A percentile compares a stretch with the other conserved stretches of the same genome.
phyloP scores from a whole-genome alignment of 257 asterid species.

The Fraxinus excelsior region DNA sequence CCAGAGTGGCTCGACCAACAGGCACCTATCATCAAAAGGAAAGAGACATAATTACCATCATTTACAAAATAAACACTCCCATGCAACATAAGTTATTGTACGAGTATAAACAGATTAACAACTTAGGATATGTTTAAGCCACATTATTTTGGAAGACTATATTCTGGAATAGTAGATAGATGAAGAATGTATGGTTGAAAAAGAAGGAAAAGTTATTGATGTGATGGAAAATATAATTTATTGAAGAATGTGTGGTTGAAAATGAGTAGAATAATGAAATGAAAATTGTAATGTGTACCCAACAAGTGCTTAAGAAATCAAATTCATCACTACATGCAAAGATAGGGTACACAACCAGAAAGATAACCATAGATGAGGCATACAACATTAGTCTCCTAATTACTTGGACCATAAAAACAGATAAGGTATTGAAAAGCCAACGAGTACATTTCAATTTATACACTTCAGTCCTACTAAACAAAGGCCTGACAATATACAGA shows the following conservation, averaged over 20 bases:
- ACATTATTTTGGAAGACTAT: too few relatives aligned
- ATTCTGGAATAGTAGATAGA: too few relatives aligned
- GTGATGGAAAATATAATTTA: too few relatives aligned
- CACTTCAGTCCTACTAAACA: neutral
- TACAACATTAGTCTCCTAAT: neutral
- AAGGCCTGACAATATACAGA: neutral
- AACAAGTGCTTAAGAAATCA: too few relatives aligned
- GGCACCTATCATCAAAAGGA: conserved; percentile 58
- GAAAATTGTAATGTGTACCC: too few relatives aligned
- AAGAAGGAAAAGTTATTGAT: too few relatives aligned
- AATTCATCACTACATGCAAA: neutral
- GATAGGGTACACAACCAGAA: neutral
- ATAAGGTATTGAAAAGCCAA: neutral
- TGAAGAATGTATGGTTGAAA: too few relatives aligned
- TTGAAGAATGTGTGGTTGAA: too few relatives aligned
- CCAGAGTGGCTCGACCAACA: conserved; percentile 93
- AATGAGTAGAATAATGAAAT: too few relatives aligned
- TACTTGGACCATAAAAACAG: neutral
- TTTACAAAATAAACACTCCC: neutral
- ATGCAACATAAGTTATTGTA: neutral
- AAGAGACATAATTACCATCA: neutral
- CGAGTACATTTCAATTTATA: neutral
- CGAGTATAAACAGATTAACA: neutral
- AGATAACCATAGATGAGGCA: neutral
- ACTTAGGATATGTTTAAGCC: too few relatives aligned